phyloP scores from a whole-genome alignment of 2,329 filamentous ascomycete species.

The Plectosphaerella sp. region DNA sequence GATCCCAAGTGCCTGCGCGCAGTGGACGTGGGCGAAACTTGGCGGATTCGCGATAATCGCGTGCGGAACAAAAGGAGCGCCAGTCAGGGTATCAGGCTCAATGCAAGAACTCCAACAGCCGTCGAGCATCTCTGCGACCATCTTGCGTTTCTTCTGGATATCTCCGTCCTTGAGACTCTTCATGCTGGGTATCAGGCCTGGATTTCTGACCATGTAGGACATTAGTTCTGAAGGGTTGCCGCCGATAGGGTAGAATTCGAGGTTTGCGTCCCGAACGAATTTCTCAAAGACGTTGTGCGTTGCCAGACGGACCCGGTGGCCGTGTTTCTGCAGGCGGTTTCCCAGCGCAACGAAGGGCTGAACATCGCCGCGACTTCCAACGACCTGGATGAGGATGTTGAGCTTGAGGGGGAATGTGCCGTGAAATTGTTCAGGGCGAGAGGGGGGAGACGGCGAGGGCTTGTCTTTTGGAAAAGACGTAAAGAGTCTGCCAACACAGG shows the following conservation, averaged over 20 bases:
- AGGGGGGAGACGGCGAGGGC: no score
- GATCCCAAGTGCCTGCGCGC: slow-evolving; percentile 36
- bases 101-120: slow-evolving; percentile 19
- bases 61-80: slow-evolving; percentile 38
- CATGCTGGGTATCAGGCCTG: slow-evolving; percentile 20
- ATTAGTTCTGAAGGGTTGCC: slow-evolving; percentile 42
- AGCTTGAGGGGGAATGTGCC: slow-evolving; percentile 15
- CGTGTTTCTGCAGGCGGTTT: slow-evolving; percentile 38
- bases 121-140: slow-evolving; percentile 16
- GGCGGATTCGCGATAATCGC: slow-evolving; percentile 46
- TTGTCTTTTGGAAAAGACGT: no score
- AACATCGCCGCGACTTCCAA: slow-evolving; percentile 48
- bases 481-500: no score
- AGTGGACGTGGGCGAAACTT: slow-evolving; percentile 41
- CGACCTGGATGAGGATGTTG: slow-evolving; percentile 51
- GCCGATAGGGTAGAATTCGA: slow-evolving; percentile 51
- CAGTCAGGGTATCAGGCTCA: slow-evolving; percentile 7
- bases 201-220: slow-evolving; percentile 23
- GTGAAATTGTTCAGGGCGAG: no score
- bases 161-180: slow-evolving; percentile 18
- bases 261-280: slow-evolving; percentile 39
- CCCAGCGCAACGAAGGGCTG: slow-evolving; percentile 53
- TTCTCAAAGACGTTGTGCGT: slow-evolving; percentile 45
- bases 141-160: slow-evolving; percentile 17
- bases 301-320: slow-evolving; percentile 46